Evolutionary conservation across 495 filamentous ascomycete species (phyloP).

Genomic region (Trichoderma gamsii): DNA sequence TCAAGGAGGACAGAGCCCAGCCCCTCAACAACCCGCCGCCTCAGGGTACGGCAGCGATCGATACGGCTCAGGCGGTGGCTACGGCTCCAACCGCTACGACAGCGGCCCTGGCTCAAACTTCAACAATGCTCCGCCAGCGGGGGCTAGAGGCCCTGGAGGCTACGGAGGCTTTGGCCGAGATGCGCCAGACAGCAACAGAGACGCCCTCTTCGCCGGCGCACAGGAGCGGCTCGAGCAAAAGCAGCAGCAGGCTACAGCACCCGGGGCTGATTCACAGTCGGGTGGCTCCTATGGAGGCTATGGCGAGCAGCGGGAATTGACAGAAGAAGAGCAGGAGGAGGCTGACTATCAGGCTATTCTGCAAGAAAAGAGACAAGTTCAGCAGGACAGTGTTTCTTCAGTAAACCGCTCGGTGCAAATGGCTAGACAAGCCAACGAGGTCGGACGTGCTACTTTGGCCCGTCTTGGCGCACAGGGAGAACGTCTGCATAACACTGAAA

Average conservation of each 20-base stretch:
- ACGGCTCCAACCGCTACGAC: conserved; percentile 60
- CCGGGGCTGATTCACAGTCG: conserved; percentile 23
- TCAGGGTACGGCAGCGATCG: conserved; percentile 50
- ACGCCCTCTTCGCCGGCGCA: conserved; percentile 58
- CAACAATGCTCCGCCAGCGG: conserved; percentile 16
- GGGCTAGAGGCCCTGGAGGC: conserved; percentile 50
- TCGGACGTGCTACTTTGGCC: conserved; percentile 60
- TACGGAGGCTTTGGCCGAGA: conserved; percentile 63
- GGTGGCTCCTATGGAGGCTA: conserved; percentile 50
- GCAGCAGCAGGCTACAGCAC: conserved; percentile 25
- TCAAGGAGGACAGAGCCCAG: conserved; percentile 17
- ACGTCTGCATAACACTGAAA: conserved; percentile 69
- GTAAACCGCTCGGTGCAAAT: conserved; percentile 62
- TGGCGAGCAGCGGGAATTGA: conserved; percentile 63
- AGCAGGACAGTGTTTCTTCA: conserved; percentile 66
- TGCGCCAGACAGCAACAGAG: conserved; percentile 47
- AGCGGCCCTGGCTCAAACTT: conserved; percentile 22
- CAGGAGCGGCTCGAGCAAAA: conserved; percentile 46
- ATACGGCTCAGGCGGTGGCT: conserved; percentile 58
- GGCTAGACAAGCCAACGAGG: conserved; percentile 63
- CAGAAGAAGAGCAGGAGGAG: conserved; percentile 42
- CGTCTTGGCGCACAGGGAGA: conserved; percentile 71
- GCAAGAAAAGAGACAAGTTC: conserved; percentile 67
- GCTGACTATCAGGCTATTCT: conserved; percentile 51
- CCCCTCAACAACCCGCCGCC: conserved; percentile 19